Evolutionary conservation across 306 rosid genomes (phyloP).

Genomic region (Spatholobus suberectus): DNA sequence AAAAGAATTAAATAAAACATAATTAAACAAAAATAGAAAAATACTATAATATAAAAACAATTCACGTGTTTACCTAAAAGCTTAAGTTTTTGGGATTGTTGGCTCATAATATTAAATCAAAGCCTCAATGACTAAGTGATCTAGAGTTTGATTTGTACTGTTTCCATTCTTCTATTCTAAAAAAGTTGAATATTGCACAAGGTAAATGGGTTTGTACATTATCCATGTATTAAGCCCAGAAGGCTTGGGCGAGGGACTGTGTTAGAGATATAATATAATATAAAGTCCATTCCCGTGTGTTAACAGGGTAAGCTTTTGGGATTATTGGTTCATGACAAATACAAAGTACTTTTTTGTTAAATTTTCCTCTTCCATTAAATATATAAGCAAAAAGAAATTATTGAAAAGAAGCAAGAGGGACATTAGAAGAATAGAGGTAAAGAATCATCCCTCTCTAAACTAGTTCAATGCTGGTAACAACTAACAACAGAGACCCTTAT

Average conservation of each 20-base stretch:
- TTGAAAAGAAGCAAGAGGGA: background rate
- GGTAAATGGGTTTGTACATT: background rate
- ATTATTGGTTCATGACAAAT: background rate
- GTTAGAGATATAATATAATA: background rate
- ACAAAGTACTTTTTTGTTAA: background rate
- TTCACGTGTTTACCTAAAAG: background rate
- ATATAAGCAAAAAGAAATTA: background rate
- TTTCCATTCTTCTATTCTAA: background rate
- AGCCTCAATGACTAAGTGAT: background rate
- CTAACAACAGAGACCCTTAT: background rate
- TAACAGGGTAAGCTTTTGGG: background rate
- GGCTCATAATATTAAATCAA: background rate
- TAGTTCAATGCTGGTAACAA: background rate
- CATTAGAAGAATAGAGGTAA: constrained; percentile 1
- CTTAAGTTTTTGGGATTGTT: background rate
- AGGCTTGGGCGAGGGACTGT: background rate
- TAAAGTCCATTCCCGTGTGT: background rate
- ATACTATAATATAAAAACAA: background rate
- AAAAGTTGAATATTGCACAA: background rate
- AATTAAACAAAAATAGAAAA: background rate
- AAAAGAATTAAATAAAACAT: background rate
- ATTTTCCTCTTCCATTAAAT: background rate
- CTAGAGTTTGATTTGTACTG: background rate
- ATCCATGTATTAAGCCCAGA: background rate
- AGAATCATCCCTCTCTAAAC: background rate